Base-by-base conservation (phyloP, 2,329 filamentous ascomycete species). In the Aspergillus pseudoglaucus region DNA sequence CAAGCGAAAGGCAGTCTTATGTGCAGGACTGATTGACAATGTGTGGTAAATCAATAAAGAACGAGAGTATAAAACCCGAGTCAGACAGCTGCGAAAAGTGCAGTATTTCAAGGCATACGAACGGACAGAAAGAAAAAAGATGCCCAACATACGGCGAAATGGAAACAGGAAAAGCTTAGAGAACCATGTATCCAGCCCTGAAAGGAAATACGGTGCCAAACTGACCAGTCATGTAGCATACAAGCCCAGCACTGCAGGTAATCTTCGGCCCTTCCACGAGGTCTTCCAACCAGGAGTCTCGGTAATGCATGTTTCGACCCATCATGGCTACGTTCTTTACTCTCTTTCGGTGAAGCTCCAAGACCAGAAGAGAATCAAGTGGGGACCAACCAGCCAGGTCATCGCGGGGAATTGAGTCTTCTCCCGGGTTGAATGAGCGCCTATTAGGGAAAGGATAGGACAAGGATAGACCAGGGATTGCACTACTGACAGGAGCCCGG, bases 291-390 rank as follows among this genome's bases (percentile, higher is more conserved):
- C 25, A 30, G 25, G 25, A 30, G 9, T 30, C 25, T 30, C 25
- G 25, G 25, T 30, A 30, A 10, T 30, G 25, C 25, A 30, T 30
- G 25, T 30, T 30, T 10, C 10, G 49, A 48, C 48, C 49, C 49
- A 52, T 51, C 53, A 46, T 47, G 46, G 17, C 41, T 53, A 51
- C 39, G 44, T 40, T 46, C 23, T 17, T 45, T 23, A 23, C 25
- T 32, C 44, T 40, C 47, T 50, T 54, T 57, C 53, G 53, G 56
- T 57, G 53, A 56, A 53, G 55, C 53, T 49, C 52, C 47, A 45
- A 42, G 14, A 52, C 37, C 45, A 53, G 46, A 51, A 47, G 50
- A 45, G 40, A 32, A 20, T 20, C 41, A 52, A 47, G 45, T 47
- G 47, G 43, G 23, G 40, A 43, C 40, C 46, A 44, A 50, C 47